Conservation (phyloP, 176 grass and related monocot genomes). For the Areca catechu region DNA sequence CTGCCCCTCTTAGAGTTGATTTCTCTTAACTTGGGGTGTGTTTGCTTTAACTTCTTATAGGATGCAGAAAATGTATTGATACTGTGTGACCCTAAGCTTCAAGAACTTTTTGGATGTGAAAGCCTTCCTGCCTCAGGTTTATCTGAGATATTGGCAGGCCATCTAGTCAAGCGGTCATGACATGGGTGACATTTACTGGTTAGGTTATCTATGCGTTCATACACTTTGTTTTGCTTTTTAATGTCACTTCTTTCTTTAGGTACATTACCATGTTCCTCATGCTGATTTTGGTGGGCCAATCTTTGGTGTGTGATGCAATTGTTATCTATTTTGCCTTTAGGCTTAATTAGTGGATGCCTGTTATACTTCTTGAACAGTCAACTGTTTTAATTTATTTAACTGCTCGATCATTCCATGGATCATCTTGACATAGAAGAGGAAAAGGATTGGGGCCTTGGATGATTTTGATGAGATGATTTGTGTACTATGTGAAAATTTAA, state of each 20-base stretch:
- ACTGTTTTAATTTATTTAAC: no score
- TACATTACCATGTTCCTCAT: conserved; percentile 8
- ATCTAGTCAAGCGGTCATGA: conserved; percentile 69
- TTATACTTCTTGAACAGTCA: no score
- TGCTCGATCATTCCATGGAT: no score
- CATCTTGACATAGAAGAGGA: no score
- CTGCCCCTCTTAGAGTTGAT: no score
- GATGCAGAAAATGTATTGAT: conserved; percentile 48
- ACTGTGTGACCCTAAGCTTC: conserved; percentile 82
- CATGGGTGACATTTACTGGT: conserved; percentile 57
- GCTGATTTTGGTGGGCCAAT: conserved; percentile 1
- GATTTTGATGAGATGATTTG: no score
- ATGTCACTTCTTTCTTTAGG: conserved; percentile 10
- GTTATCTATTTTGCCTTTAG: no score
- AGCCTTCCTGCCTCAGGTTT: conserved; percentile 53
- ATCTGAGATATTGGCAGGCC: conserved; percentile 55
- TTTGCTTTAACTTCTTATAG: conserved; percentile 32
- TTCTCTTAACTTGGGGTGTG: no score
- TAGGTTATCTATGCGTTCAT: conserved; percentile 2
- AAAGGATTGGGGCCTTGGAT: no score
- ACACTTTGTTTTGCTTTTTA: not conserved
- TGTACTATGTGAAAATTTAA: no score
- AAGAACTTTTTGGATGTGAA: conserved; percentile 76
- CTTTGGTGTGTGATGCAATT: no score
- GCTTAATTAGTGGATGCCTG: no score